phyloP scores from a whole-genome alignment of 2,329 filamentous ascomycete species.

The Ceratocystis huliohia region DNA sequence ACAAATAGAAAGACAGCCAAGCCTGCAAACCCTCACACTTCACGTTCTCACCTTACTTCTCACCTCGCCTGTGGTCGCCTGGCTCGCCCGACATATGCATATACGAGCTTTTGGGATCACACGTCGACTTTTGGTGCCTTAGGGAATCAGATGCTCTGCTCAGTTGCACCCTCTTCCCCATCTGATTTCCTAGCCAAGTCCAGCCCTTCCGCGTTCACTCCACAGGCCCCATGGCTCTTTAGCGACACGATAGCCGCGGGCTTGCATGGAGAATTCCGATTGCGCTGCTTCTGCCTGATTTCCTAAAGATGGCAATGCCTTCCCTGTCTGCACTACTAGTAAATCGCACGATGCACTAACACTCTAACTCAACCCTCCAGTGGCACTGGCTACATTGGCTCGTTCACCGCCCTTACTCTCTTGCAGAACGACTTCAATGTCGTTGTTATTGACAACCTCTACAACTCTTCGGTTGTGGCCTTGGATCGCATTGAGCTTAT shows the following conservation, averaged over 20 bases:
- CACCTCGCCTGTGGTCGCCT: background rate
- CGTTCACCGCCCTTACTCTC: constrained; percentile 84
- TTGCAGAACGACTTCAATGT: constrained; percentile 93
- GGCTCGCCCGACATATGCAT: background rate
- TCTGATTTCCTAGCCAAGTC: background rate
- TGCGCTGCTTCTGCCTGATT: background rate
- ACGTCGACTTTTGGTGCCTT: background rate
- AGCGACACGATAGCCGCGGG: constrained; percentile 15
- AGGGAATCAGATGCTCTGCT: background rate
- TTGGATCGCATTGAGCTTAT: constrained; percentile 93
- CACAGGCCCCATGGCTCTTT: background rate
- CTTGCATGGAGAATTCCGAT: background rate
- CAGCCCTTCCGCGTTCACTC: background rate
- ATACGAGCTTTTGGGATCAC: background rate
- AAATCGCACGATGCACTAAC: background rate
- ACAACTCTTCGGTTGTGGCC: constrained; percentile 88
- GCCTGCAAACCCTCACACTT: background rate
- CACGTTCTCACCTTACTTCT: background rate
- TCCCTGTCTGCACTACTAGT: constrained; percentile 21
- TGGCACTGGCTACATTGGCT: constrained; percentile 98
- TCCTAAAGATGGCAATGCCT: constrained; percentile 21
- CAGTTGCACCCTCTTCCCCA: background rate
- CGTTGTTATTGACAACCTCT: constrained; percentile 88
- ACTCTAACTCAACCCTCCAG: constrained; percentile 34
- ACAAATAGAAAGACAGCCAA: background rate